These are phyloP conservation scores for Arthrobotrys entomopaga DNA, from an alignment of 2,329 filamentous ascomycete genomes.

Conservation along the genomic window DNA sequence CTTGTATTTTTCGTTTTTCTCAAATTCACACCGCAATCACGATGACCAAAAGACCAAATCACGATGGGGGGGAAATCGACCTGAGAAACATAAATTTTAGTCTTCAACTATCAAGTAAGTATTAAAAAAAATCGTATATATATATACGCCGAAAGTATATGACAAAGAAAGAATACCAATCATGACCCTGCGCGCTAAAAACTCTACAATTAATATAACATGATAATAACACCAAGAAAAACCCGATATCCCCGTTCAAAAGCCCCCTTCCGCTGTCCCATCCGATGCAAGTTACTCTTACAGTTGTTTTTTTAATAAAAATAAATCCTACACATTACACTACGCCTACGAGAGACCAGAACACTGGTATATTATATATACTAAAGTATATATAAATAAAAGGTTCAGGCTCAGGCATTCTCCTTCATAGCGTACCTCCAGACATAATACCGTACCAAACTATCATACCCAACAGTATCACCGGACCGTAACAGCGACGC, in stretches of 20 bases:
- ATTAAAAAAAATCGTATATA: too few relatives aligned
- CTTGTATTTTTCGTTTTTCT: slow-evolving; percentile 25
- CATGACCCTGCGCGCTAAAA: slow-evolving; percentile 20
- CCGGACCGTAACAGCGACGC: slow-evolving; percentile 76
- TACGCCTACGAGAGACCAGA: neutral
- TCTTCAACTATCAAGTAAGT: too few relatives aligned
- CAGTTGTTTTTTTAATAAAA: too few relatives aligned
- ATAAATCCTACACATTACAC: neutral
- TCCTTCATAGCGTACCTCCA: slow-evolving; percentile 50
- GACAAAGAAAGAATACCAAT: slow-evolving; percentile 10
- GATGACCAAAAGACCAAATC: too few relatives aligned
- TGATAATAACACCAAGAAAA: slow-evolving; percentile 1
- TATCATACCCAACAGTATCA: slow-evolving; percentile 74
- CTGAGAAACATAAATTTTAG: too few relatives aligned
- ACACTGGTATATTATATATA: neutral
- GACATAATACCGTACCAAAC: slow-evolving; percentile 73
- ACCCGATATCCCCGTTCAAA: neutral
- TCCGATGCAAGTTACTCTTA: neutral
- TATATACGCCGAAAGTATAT: slow-evolving; percentile 6
- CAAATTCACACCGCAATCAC: neutral
- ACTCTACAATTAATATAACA: slow-evolving; percentile 6
- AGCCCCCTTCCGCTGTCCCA: neutral
- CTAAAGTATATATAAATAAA: too few relatives aligned
- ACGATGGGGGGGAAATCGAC: too few relatives aligned
- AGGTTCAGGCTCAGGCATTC: neutral